A percentile compares a stretch with the other conserved stretches of the same genome.
Evolutionary conservation across 192 early-diverging fungal species (phyloP).

Genomic region (Entomortierella lignicola): DNA sequence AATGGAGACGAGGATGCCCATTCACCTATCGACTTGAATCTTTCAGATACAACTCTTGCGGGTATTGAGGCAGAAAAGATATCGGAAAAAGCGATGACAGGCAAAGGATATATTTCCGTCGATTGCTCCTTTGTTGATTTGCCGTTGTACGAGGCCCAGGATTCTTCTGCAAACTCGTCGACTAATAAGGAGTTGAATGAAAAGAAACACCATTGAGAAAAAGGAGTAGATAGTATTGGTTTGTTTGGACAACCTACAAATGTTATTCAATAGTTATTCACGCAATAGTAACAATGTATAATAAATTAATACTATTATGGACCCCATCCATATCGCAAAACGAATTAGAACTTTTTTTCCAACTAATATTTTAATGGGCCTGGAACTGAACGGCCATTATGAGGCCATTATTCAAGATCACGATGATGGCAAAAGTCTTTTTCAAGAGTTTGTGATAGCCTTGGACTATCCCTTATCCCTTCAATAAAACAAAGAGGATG

Average conservation of each 20-base stretch:
- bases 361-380: conserved; percentile 14
- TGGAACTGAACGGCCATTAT: conserved; percentile 30
- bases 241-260: too few species aligned
- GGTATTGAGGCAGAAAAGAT: not conserved
- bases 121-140: too few species aligned
- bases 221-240: not conserved
- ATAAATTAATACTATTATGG: too few species aligned
- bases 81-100: not conserved
- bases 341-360: too few species aligned
- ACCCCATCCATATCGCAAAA: too few species aligned
- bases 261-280: too few species aligned
- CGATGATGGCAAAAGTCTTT: conserved; percentile 24
- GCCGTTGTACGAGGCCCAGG: too few species aligned
- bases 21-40: conserved; percentile 16
- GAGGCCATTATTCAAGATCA: conserved; percentile 5
- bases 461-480: conserved; percentile 26
- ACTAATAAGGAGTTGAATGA: not conserved
- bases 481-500: too few species aligned
- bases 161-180: too few species aligned
- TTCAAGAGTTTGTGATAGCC: conserved; percentile 28
- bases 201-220: not conserved
- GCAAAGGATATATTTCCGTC: not conserved
- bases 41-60: not conserved
- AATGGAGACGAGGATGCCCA: conserved; percentile 35
- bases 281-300: too few species aligned